phyloP scores from a whole-genome alignment of 176 grass and related monocot species.

The Miscanthus lutarioriparius region DNA sequence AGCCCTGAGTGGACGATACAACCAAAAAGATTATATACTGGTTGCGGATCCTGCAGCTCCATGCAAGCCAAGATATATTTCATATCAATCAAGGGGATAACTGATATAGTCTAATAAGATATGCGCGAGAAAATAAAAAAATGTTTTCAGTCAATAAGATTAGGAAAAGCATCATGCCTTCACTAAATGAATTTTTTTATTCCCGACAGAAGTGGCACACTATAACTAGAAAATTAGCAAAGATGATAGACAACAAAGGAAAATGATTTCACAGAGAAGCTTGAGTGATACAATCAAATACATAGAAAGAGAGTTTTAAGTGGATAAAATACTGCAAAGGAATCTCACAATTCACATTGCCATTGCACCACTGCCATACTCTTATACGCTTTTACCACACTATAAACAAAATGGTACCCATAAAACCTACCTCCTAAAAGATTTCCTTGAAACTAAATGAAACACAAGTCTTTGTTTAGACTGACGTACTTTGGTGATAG shows the following conservation, averaged over 20 bases:
- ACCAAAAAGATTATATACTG: constrained; percentile 86
- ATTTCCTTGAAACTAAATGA: constrained; percentile 23
- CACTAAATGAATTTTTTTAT: background rate
- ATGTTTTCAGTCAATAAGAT: background rate
- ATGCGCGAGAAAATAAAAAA: constrained; percentile 8
- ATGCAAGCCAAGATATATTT: constrained; percentile 36
- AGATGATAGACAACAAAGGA: background rate
- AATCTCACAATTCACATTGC: constrained; percentile 13
- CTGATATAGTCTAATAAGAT: background rate
- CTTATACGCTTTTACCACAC: background rate
- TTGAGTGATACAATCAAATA: constrained; percentile 16
- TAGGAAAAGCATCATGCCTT: background rate
- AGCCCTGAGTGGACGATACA: constrained; percentile 88
- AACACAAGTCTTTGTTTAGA: background rate
- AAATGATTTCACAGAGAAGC: background rate
- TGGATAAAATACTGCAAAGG: constrained; percentile 3
- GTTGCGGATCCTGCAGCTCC: constrained; percentile 62
- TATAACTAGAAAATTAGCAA: background rate
- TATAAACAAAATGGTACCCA: constrained; percentile 14
- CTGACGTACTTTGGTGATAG: background rate
- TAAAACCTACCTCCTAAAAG: background rate
- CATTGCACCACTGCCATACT: background rate
- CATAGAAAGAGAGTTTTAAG: constrained; percentile 8
- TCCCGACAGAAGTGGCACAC: background rate
- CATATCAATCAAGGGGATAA: constrained; percentile 12